Evolutionary conservation across 768 basidiomycete genomes (phyloP).

Genomic region (Suillus luteus): DNA sequence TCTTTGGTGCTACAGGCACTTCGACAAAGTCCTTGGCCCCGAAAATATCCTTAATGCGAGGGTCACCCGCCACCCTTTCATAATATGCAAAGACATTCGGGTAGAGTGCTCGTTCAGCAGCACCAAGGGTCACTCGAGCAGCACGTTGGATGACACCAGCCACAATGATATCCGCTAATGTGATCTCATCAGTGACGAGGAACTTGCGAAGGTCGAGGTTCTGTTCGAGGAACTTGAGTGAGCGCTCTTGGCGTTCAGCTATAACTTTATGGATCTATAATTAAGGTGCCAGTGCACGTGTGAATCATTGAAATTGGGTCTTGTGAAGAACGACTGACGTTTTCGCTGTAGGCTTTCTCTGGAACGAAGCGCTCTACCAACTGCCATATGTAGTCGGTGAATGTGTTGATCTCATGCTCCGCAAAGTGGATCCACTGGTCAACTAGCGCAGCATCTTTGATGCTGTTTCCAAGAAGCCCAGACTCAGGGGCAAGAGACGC

Average conservation of each 20-base stretch:
- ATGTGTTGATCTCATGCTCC: conserved; percentile 27
- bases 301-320: background rate
- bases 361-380: conserved; percentile 20
- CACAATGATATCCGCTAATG: conserved; percentile 31
- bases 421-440: conserved; percentile 36
- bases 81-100: conserved; percentile 30
- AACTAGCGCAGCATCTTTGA: conserved; percentile 27
- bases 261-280: conserved; percentile 22
- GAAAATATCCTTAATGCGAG: conserved; percentile 25
- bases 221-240: conserved; percentile 29
- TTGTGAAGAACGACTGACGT: conserved; percentile 15
- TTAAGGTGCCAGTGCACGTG: background rate
- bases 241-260: conserved; percentile 25
- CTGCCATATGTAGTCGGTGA: conserved; percentile 24
- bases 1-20: conserved; percentile 18
- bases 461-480: conserved; percentile 27
- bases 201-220: conserved; percentile 26
- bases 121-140: conserved; percentile 28
- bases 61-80: conserved; percentile 22
- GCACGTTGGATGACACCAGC: conserved; percentile 27
- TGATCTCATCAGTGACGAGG: conserved; percentile 27
- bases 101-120: conserved; percentile 29
- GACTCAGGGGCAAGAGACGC: conserved; percentile 29
- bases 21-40: conserved; percentile 25
- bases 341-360: conserved; percentile 24